These are phyloP conservation scores for Cercospora nicotianae DNA, from an alignment of 2,329 filamentous ascomycete genomes.

Conservation along the genomic window DNA sequence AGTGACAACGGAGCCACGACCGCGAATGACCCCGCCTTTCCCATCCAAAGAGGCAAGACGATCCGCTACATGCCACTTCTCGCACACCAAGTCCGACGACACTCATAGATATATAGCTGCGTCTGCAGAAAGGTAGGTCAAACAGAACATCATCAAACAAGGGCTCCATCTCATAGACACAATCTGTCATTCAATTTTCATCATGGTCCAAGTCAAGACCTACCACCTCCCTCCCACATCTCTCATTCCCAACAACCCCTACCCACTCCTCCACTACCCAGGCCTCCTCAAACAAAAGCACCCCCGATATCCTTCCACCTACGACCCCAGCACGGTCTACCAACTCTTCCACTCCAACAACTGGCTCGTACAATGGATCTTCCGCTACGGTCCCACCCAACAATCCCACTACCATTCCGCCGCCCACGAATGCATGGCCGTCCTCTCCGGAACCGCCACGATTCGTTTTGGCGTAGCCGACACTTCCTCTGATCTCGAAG, in stretches of 20 bases:
- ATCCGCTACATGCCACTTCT: slow-evolving; percentile 2
- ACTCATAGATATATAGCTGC: not conserved
- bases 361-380: slow-evolving; percentile 59
- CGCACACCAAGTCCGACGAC: slow-evolving; percentile 5
- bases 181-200: not conserved
- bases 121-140: not conserved
- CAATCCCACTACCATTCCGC: slow-evolving; percentile 58
- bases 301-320: slow-evolving; percentile 2
- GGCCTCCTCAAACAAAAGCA: slow-evolving; percentile 40
- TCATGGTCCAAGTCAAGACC: slow-evolving; percentile 30
- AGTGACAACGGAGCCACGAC: not conserved
- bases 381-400: slow-evolving; percentile 57
- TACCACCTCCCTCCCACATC: slow-evolving; percentile 48
- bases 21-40: not conserved
- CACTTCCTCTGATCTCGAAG: slow-evolving; percentile 42
- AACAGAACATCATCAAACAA: not conserved
- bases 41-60: not conserved
- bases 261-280: slow-evolving; percentile 56
- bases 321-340: slow-evolving; percentile 40
- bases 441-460: slow-evolving; percentile 54
- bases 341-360: slow-evolving; percentile 51
- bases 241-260: slow-evolving; percentile 54
- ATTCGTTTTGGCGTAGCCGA: slow-evolving; percentile 60
- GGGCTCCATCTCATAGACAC: not conserved
- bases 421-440: slow-evolving; percentile 60